Evolutionary conservation across 768 basidiomycete genomes (phyloP), one percentile per base, ranked within the genome.

Genomic region (Rhodotorula babjevae): DNA sequence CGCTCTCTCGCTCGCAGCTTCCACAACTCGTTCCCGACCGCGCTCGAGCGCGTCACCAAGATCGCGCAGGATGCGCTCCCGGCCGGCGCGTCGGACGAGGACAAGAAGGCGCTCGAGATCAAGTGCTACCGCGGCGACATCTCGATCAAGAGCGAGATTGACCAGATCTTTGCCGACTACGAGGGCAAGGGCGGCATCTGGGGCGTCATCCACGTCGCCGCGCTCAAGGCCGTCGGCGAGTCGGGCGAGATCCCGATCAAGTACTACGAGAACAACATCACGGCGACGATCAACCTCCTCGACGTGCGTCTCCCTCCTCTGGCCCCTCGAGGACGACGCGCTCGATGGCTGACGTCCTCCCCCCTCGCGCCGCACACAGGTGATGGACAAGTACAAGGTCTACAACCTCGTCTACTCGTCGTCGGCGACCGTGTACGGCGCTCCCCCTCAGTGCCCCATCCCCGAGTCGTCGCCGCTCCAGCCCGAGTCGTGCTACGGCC

Each of bases 161-260:
- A 88, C 68, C 82, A 83, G 25, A 87, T 98, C 15, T 98, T 98
- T 73, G 86, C 89, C 69, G 85, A 86, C 73, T 95, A 95, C 81
- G 77, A 79, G 68, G 87, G 87, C 64, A 89, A 91, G 78, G 91
- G 91, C 29, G 91, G 91, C 8, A 91, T 99, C 73, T 97, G 93
- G 91, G 96, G 94, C 63, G 92, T 97, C 33, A 84, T 99, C 66
- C 96, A 98, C 81, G 87, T 99, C 68, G 96, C 95, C 31, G 96
- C 96, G 9, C 89, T 91, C 84, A 99, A 99, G 84, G 93, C 94
- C 29, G 96, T 99, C 61, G 96, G 96, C 56, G 96, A 99, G 82
- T 94, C 92, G 25, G 89, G 89, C 27, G 91, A 96, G 82, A 89
- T 91, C 63, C 96, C 96, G 9, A 81, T 98, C 79, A 86, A 88